phyloP scores from a whole-genome alignment of 768 basidiomycete species.

The Psilocybe cubensis region DNA sequence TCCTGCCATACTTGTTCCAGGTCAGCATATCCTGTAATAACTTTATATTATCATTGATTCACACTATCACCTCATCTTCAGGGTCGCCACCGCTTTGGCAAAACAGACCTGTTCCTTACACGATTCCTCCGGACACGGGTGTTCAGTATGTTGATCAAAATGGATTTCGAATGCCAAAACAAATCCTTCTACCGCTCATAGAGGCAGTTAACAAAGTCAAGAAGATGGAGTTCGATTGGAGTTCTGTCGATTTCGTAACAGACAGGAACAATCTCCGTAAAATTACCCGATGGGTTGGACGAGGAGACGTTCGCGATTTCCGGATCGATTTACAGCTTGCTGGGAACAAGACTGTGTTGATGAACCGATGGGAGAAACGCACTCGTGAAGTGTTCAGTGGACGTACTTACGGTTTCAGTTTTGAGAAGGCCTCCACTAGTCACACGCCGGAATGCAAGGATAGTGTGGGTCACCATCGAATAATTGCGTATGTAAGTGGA shows the following conservation, averaged over 20 bases:
- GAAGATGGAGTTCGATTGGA: slow-evolving; percentile 41
- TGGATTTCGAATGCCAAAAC: slow-evolving; percentile 42
- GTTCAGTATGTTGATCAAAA: slow-evolving; percentile 60
- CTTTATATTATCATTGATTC: not conserved
- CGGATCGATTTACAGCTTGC: slow-evolving; percentile 72
- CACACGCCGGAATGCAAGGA: slow-evolving; percentile 50
- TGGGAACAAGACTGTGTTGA: slow-evolving; percentile 59
- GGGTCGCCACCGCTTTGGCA: slow-evolving; percentile 66
- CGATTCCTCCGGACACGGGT: slow-evolving; percentile 57
- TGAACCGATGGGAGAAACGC: slow-evolving; percentile 60
- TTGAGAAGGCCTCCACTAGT: slow-evolving; percentile 59
- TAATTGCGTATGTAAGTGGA: slow-evolving; percentile 62
- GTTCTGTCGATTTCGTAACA: slow-evolving; percentile 52
- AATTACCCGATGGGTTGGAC: slow-evolving; percentile 58
- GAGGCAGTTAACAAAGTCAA: slow-evolving; percentile 55
- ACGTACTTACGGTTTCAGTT: slow-evolving; percentile 59
- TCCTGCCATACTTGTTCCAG: slow-evolving; percentile 61
- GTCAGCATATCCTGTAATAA: slow-evolving; percentile 13
- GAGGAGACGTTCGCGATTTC: slow-evolving; percentile 48
- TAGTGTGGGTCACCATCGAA: slow-evolving; percentile 62
- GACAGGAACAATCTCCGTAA: slow-evolving; percentile 72
- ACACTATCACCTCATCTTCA: slow-evolving; percentile 22
- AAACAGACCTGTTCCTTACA: slow-evolving; percentile 49
- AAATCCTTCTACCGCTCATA: slow-evolving; percentile 56
- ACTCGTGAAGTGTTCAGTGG: slow-evolving; percentile 39